phyloP scores from a whole-genome alignment of 192 early-diverging fungal species.

The Phlyctochytrium bullatum region DNA sequence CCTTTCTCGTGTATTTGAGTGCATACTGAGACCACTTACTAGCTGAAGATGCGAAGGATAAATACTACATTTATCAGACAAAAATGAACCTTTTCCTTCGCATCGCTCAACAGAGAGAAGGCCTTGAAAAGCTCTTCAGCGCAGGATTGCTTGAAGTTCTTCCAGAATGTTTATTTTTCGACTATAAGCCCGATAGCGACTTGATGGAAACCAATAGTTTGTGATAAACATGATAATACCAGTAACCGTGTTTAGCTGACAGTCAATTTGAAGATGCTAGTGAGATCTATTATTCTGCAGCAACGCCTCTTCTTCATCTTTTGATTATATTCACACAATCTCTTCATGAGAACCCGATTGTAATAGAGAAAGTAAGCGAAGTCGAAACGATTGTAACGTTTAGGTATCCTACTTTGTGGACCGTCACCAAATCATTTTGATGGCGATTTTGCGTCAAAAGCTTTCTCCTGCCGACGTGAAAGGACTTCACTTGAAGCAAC shows the following conservation, averaged over 20 bases:
- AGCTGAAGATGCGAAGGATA: slow-evolving; percentile 29
- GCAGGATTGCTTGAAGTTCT: slow-evolving; percentile 77
- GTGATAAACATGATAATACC: not conserved
- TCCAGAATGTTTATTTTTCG: slow-evolving; percentile 67
- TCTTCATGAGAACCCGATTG: no score
- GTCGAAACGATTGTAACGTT: slow-evolving; percentile 30
- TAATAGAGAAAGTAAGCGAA: slow-evolving; percentile 19
- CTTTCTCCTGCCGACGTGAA: slow-evolving; percentile 43
- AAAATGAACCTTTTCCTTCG: slow-evolving; percentile 81
- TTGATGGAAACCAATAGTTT: slow-evolving; percentile 28
- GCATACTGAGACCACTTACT: slow-evolving; percentile 2
- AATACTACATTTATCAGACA: slow-evolving; percentile 72
- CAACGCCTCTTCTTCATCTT: not conserved
- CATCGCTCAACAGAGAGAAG: slow-evolving; percentile 69
- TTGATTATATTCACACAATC: slow-evolving; percentile 4
- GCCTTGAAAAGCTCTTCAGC: slow-evolving; percentile 74
- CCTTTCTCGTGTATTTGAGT: not conserved
- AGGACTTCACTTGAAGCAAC: slow-evolving; percentile 38
- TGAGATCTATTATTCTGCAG: not conserved
- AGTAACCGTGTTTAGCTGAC: no score
- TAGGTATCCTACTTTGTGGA: slow-evolving; percentile 38
- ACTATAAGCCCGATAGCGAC: slow-evolving; percentile 57
- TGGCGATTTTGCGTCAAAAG: slow-evolving; percentile 54
- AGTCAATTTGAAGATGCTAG: slow-evolving; percentile 7
- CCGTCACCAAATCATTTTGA: slow-evolving; percentile 50